Evolutionary conservation across 164 flowering plant species (phyloP).

Genomic region (Stephania yunnanensis): DNA sequence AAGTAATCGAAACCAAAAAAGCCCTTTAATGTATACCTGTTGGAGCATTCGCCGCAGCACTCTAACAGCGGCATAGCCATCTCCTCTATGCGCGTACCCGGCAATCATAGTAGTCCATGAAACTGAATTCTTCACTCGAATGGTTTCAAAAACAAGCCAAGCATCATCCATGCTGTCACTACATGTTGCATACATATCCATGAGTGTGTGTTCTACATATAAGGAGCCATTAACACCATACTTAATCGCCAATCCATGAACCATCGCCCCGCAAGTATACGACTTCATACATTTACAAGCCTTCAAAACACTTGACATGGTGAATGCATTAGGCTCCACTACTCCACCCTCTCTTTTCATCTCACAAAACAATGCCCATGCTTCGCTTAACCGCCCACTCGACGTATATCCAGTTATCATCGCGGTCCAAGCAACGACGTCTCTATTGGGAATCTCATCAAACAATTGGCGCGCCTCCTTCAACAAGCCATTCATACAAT

Average conservation of each 20-base stretch:
- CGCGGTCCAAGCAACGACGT: slow-evolving; percentile 81
- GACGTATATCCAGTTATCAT: slow-evolving; percentile 70
- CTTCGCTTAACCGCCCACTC: slow-evolving; percentile 30
- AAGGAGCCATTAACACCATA: slow-evolving; percentile 40
- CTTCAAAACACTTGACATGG: slow-evolving; percentile 63
- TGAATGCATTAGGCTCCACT: slow-evolving; percentile 52
- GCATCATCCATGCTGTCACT: slow-evolving; percentile 54
- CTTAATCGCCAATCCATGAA: slow-evolving; percentile 66
- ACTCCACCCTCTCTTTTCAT: slow-evolving; percentile 37
- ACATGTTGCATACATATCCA: slow-evolving; percentile 78
- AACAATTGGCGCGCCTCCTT: slow-evolving; percentile 59
- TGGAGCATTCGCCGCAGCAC: slow-evolving; percentile 51
- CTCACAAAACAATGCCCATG: slow-evolving; percentile 50
- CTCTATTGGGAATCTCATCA: slow-evolving; percentile 71
- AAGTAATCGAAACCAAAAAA: not conserved
- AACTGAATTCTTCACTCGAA: slow-evolving; percentile 43
- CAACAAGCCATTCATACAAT: slow-evolving; percentile 33
- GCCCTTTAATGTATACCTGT: slow-evolving; percentile 26
- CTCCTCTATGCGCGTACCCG: slow-evolving; percentile 64
- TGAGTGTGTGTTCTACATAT: slow-evolving; percentile 69
- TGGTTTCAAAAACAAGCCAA: slow-evolving; percentile 40
- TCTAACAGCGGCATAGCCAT: slow-evolving; percentile 46
- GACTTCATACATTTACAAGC: slow-evolving; percentile 57
- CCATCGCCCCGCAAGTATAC: slow-evolving; percentile 37
- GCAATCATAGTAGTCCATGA: slow-evolving; percentile 87